phyloP scores from a whole-genome alignment of 75 land plant species.

The Larix kaempferi region DNA sequence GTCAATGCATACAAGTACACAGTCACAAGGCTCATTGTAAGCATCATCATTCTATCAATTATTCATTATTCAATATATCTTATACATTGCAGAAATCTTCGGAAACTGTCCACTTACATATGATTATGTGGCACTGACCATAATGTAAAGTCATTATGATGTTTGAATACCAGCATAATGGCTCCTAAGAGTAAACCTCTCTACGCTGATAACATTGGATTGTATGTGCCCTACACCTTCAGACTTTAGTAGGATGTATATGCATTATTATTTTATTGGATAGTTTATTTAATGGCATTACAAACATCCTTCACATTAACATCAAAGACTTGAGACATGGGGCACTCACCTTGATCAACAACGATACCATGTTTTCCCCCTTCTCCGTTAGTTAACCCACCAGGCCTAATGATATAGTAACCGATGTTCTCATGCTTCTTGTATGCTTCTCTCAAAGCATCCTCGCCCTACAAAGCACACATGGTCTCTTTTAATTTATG shows the following conservation, averaged over 20 bases:
- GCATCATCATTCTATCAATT: no score
- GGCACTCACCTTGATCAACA: constrained; percentile 27
- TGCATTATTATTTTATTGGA: neutral
- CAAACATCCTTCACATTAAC: neutral
- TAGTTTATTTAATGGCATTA: neutral
- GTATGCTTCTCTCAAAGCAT: constrained; percentile 27
- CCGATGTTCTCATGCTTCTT: constrained; percentile 16
- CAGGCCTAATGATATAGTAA: constrained; percentile 37
- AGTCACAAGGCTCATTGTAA: no score
- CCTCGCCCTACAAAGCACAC: constrained; percentile 22
- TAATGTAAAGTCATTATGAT: neutral
- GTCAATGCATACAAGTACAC: no score
- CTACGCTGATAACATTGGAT: neutral
- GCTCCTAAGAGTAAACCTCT: neutral
- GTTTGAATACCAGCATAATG: neutral
- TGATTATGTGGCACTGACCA: neutral
- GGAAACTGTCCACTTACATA: neutral
- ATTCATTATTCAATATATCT: neutral
- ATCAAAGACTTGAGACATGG: neutral
- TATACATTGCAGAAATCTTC: no score
- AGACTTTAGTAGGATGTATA: neutral
- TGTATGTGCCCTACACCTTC: neutral
- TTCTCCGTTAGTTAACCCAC: constrained; percentile 21
- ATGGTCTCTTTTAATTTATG: neutral
- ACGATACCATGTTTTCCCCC: constrained; percentile 22